Conservation (phyloP, 768 basidiomycete genomes). For the Auricularia sp. region DNA sequence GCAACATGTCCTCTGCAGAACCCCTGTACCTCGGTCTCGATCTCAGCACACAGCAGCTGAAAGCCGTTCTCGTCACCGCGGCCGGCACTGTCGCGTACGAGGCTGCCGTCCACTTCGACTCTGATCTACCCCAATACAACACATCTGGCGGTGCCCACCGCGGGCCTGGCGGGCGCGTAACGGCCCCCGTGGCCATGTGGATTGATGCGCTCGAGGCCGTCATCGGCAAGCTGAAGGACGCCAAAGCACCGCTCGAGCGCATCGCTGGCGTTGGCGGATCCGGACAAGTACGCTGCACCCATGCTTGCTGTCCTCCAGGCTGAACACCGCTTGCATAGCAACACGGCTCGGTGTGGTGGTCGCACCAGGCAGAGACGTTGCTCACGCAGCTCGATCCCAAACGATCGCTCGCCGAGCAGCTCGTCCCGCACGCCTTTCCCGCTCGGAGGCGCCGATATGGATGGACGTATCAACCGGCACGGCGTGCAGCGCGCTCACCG, state of each 20-base stretch:
- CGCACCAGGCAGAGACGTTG: constrained; percentile 42
- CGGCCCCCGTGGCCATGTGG: constrained; percentile 75
- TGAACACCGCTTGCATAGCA: constrained; percentile 33
- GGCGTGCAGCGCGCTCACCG: constrained; percentile 63
- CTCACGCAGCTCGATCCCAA: constrained; percentile 38
- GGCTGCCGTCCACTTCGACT: constrained; percentile 67
- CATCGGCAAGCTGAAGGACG: constrained; percentile 47
- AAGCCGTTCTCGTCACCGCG: constrained; percentile 58
- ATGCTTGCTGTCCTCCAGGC: no score
- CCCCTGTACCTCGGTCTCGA: constrained; percentile 68
- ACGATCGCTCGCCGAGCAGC: constrained; percentile 16
- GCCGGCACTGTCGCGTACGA: constrained; percentile 53
- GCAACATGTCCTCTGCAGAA: not conserved
- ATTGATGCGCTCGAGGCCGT: constrained; percentile 77
- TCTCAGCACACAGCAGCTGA: constrained; percentile 77
- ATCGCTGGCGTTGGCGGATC: constrained; percentile 66
- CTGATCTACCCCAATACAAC: constrained; percentile 59
- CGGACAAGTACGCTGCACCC: constrained; percentile 45
- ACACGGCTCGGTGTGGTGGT: constrained; percentile 86
- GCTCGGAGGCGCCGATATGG: constrained; percentile 71
- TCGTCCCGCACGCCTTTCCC: constrained; percentile 51
- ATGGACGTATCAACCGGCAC: constrained; percentile 78
- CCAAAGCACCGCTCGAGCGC: constrained; percentile 45
- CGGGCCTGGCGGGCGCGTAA: constrained; percentile 65
- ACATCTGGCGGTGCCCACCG: constrained; percentile 56